These are phyloP conservation scores for Coriolopsis trogii DNA, from an alignment of 1,284 basidiomycete species.

Conservation along the genomic window DNA sequence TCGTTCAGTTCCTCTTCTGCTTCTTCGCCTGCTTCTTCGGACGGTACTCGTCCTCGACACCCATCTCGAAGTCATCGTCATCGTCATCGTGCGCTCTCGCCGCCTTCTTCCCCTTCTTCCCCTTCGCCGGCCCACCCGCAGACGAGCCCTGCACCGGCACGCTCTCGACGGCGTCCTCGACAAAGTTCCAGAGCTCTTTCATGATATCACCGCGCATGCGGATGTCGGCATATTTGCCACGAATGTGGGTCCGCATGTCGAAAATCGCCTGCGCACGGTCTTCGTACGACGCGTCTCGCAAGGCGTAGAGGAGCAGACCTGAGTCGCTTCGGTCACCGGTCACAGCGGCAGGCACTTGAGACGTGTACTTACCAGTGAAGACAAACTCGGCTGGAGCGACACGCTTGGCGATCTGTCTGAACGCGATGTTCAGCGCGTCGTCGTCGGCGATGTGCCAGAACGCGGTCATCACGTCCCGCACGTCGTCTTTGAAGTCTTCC, in stretches of 20 bases:
- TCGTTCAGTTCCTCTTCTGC: too few relatives aligned
- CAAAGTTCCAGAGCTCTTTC: conserved; percentile 56
- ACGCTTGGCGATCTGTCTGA: conserved; percentile 54
- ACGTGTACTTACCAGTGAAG: conserved; percentile 57
- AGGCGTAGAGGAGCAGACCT: conserved; percentile 63
- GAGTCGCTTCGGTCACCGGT: neutral
- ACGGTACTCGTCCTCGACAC: conserved; percentile 9
- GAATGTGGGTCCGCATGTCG: conserved; percentile 54
- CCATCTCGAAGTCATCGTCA: conserved; percentile 20
- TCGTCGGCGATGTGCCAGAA: conserved; percentile 56
- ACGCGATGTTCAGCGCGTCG: conserved; percentile 41
- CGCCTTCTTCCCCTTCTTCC: conserved; percentile 15
- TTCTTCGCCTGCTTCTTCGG: conserved; percentile 12
- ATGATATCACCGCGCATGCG: conserved; percentile 58
- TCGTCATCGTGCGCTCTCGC: conserved; percentile 14
- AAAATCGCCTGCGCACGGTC: conserved; percentile 55
- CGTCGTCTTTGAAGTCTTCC: conserved; percentile 48
- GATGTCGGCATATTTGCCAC: conserved; percentile 57
- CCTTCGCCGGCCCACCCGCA: conserved; percentile 21
- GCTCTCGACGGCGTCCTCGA: conserved; percentile 38
- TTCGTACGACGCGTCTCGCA: conserved; percentile 42
- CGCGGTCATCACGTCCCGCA: conserved; percentile 51
- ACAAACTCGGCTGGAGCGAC: conserved; percentile 77
- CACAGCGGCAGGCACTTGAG: neutral
- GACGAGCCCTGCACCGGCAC: neutral